phyloP scores from a whole-genome alignment of 2,329 filamentous ascomycete species.

The Calonectria fujianensis region DNA sequence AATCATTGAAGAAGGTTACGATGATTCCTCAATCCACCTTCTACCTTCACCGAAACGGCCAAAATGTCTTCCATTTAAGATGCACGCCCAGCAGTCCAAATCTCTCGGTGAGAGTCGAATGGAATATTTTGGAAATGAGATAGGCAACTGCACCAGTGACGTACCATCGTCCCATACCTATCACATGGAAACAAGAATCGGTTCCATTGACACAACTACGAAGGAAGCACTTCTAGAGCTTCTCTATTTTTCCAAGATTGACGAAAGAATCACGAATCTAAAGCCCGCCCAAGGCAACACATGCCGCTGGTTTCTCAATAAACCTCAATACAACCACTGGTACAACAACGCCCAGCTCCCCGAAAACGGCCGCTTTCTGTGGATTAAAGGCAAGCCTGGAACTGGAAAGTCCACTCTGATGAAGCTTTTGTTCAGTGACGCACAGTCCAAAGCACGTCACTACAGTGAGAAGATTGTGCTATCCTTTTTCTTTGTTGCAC shows the following conservation, averaged over 20 bases:
- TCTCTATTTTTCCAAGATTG: neutral
- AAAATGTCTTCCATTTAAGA: neutral
- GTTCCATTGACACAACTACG: neutral
- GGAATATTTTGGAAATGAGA: neutral
- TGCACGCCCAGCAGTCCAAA: neutral
- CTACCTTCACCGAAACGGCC: neutral
- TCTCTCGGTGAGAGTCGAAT: neutral
- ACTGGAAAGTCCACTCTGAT: neutral
- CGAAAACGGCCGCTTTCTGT: neutral
- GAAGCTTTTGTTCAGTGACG: neutral
- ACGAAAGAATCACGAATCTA: neutral
- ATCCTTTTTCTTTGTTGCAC: neutral
- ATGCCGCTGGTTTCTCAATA: neutral
- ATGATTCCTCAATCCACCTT: neutral
- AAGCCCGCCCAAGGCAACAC: neutral
- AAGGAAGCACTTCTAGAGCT: neutral
- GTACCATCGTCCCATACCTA: neutral
- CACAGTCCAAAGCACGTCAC: neutral
- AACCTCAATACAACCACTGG: neutral
- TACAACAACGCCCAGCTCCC: neutral
- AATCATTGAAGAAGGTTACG: neutral
- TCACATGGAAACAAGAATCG: neutral
- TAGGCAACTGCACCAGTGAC: neutral
- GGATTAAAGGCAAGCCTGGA: neutral
- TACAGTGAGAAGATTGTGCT: neutral